Base-by-base conservation (phyloP, 495 filamentous ascomycete genomes). In the Pseudomonodictys pantanalensis region DNA sequence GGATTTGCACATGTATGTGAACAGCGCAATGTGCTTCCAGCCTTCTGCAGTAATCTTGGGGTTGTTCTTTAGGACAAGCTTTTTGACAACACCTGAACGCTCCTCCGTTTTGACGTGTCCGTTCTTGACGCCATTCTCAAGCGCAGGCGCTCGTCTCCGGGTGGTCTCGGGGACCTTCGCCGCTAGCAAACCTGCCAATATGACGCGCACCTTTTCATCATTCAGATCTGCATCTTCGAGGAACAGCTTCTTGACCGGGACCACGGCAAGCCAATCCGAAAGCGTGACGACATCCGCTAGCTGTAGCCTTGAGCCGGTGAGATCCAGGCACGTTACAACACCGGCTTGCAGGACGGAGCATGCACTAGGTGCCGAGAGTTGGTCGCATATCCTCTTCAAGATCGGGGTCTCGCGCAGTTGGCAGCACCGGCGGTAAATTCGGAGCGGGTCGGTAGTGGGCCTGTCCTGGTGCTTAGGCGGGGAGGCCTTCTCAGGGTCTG, bases 371-470 rank as follows among this genome's bases (percentile, higher is more conserved):
- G 84, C 81, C n/a, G 80, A 80, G 20, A 98, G 87, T 68, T 96
- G 90, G 56, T 92, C 89, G 15, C 86, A 89, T 32, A 98, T 87
- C 64, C 86, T 88, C 67, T 91, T 91, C 22, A 97, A 76, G 33
- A 95, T 89, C 1, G 88, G 88, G 0, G 91, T 92, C 74, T 97
- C 93, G 60, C 93, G 79, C 23, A 98, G 76, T 67, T 97, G 92
- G 67, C 93, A 97, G 70, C 93, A 97, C 53, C 93, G 83, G 47
- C 91, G 83, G 72, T 98, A 98, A 70, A 98, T 96, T 54, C 92
- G 82, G 8, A 91, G 80, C 5, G 93, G 92, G 68, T 96, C 92
- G 17, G 88, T 96, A 3, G 92, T 97, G 0, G 92, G 91, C 28
- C 79, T 81, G 49, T 82, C 79, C 62, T 87, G 84, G 12, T 81